Evolutionary conservation across 1,284 basidiomycete genomes (phyloP), one percentile per base, ranked within the genome.

Genomic region (Tylopilus sp.): DNA sequence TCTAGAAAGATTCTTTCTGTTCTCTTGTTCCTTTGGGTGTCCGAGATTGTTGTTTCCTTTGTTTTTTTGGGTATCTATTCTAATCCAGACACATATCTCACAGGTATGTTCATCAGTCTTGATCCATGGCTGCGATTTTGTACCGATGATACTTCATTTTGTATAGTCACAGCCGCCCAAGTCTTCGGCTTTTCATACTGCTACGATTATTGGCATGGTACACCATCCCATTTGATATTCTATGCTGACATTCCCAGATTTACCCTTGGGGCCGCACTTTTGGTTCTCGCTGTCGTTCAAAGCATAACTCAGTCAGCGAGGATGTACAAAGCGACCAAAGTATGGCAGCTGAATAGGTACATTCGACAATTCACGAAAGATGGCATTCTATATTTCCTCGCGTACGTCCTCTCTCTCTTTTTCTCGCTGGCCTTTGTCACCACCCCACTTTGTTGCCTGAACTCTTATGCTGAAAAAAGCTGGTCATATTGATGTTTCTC

Each of bases 381-480:
- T 52, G 62, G 62, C 29, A 33, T 64, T 10, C 13, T 57, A 13
- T 64, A 61, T 39, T 64, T 62, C 29, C 54, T 64, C 22, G 47
- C 54, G 62, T 64, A 18, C 6, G 62, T 62, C 47, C 24, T 13
- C 38, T 36, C 12, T 26, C 58, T 5, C 18, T 58, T 24, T 22
- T 3, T 13, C 47, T 19, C 18, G 41, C 16, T 15, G 15, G 12
- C n/a, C n/a, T n/a, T n/a, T n/a, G n/a, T n/a, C n/a, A n/a, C n/a
- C n/a, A n/a, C n/a, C n/a, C n/a, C n/a, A n/a, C n/a, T n/a, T n/a
- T n/a, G n/a, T n/a, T n/a, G n/a, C n/a, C n/a, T n/a, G n/a, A n/a
- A n/a, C n/a, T 47, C 12, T 49, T 24, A 3, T 24, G 10, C n/a
- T 22, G 19, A 8, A 18, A 19, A 44, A 41, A 44, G 22, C 44